Evolutionary conservation across 345 rosid species (phyloP), one percentile per base, ranked within the genome.

Genomic region (Bruguiera gymnorhiza): DNA sequence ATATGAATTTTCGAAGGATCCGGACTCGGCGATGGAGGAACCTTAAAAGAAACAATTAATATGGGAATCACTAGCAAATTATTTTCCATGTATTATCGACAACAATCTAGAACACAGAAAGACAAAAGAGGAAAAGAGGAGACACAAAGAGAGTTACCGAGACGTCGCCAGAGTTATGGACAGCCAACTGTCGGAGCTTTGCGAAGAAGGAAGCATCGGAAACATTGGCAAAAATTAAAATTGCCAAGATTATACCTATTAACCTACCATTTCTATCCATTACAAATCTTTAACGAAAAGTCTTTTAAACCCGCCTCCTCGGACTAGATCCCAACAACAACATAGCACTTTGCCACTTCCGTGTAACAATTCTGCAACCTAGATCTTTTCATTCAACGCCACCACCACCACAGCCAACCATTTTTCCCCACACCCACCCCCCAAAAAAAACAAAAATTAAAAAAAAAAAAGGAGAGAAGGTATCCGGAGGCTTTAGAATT

Each of bases 211-310:
- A 72, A 67, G 79, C 88, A 52, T 68, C 31, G 70, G 90, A 84
- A 80, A 66, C 83, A 80, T 77, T 80, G 61, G 74, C 60, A 30
- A 78, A 62, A 48, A 82, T 48, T 37, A 85, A 62, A 73, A 87
- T 30, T 81, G 30, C 32, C 26, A 68, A 39, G 6, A 63, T 31
- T 34, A 27, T 27, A 56, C 26, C 30, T 15, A 56, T 16, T 21
- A 56, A 5, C 29, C 24, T 56, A 21, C 68, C 67, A 72, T 58
- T 51, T 39, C 73, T 63, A 51, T 31, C 73, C 80, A 77, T 77
- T 66, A 20, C 53, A 60, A 55, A 3, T 31, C 16, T 43, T 15
- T 13, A 24, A 56, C 51, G 63, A 53, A 57, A 58, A 32, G 68
- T 48, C 21, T 6, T 24, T 24, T 36, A 62, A 26, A 24, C 62